Conservation (phyloP, 108 stramenopile species). For the Bacterosira constricta region DNA sequence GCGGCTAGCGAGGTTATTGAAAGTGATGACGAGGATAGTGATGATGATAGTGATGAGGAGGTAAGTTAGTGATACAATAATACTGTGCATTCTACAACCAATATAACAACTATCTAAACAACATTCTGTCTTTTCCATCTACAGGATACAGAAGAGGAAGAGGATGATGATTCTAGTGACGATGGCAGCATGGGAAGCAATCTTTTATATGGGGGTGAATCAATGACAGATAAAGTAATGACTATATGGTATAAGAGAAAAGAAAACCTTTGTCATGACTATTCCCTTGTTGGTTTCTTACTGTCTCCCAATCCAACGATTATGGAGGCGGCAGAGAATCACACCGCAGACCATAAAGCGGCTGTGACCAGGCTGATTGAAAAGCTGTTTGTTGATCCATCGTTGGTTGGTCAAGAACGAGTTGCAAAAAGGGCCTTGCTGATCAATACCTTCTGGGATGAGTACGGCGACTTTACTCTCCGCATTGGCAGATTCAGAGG, state of each 20-base stretch:
- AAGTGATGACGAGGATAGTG: not conserved
- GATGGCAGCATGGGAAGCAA: conserved; percentile 3
- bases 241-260: not conserved
- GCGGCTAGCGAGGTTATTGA: not conserved
- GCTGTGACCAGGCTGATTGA: not conserved
- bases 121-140: too few species aligned
- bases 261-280: not conserved
- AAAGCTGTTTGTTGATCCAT: not conserved
- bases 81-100: not conserved
- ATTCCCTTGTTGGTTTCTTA: conserved; percentile 5
- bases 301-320: conserved; percentile 1
- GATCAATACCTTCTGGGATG: not conserved
- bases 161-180: not conserved
- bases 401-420: not conserved
- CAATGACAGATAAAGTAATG: not conserved
- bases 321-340: conserved; percentile 9
- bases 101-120: too few species aligned
- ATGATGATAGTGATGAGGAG: conserved; percentile 4
- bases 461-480: not conserved
- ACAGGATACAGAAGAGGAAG: not conserved
- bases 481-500: not conserved
- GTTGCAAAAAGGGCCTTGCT: not conserved
- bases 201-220: not conserved
- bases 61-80: too few species aligned
- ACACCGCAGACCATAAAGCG: not conserved